phyloP scores from a whole-genome alignment of 192 early-diverging fungal genomes.

The Phycomyces blakesleeanus region DNA sequence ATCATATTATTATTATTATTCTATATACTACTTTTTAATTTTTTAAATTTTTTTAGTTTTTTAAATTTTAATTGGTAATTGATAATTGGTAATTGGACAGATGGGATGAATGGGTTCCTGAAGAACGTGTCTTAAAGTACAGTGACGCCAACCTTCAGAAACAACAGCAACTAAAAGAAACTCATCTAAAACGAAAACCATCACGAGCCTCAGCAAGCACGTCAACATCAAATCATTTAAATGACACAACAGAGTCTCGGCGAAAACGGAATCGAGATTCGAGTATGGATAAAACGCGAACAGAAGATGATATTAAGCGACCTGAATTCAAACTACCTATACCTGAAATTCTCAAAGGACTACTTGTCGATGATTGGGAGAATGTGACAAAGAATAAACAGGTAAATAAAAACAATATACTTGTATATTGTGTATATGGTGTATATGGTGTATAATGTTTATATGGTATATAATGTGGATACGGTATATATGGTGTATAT shows the following conservation, averaged over 20 bases:
- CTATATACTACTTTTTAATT: no score
- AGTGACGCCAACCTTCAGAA: conserved; percentile 81
- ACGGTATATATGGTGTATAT: no score
- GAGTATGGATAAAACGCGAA: conserved; percentile 21
- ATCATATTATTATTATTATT: neutral
- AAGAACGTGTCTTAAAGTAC: conserved; percentile 79
- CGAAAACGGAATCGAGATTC: conserved; percentile 30
- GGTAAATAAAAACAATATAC: no score
- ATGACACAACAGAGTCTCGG: conserved; percentile 19
- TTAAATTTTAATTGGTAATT: no score
- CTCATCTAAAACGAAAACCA: conserved; percentile 37
- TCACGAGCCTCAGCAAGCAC: conserved; percentile 9
- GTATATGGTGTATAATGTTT: no score
- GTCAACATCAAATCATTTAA: neutral
- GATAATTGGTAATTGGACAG: conserved; percentile 37
- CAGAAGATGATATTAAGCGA: conserved; percentile 64
- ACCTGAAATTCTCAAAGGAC: conserved; percentile 76
- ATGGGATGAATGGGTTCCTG: conserved; percentile 99
- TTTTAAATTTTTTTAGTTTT: no score
- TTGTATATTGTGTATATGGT: no score
- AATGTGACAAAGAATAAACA: conserved; percentile 88
- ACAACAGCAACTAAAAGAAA: conserved; percentile 73
- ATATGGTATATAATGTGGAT: no score
- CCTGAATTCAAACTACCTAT: conserved; percentile 90
- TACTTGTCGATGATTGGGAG: conserved; percentile 97